Percentiles rank a stretch among this genome's conserved stretches.
Evolutionary conservation across 306 rosid species (phyloP).

Genomic region (Begonia peltatifolia): DNA sequence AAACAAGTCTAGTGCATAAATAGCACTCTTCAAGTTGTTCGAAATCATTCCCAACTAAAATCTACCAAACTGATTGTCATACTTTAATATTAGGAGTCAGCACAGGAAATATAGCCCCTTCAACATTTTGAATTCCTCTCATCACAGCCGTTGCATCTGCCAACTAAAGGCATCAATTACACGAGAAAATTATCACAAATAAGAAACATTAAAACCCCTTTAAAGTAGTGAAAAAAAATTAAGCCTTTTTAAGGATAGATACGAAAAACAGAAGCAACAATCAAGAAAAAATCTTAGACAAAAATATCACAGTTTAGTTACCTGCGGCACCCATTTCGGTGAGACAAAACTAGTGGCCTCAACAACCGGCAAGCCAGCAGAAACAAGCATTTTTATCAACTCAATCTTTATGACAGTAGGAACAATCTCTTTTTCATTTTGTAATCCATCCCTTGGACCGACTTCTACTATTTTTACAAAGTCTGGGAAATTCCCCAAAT

Average conservation of each 20-base stretch:
- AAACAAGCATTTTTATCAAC: conserved; percentile 62
- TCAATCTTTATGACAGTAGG: conserved; percentile 69
- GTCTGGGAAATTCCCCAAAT: conserved; percentile 39
- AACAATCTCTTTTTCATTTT: conserved; percentile 67
- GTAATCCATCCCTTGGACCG: conserved; percentile 89
- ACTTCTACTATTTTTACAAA: conserved; percentile 86
- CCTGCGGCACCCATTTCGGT: conserved; percentile 97
- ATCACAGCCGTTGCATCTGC: no score
- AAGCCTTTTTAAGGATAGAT: no score
- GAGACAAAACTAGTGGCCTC: conserved; percentile 96
- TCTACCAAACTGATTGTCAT: conserved; percentile 14
- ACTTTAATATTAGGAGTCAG: conserved; percentile 62
- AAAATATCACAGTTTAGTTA: conserved; percentile 5
- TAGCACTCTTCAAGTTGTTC: conserved; percentile 6
- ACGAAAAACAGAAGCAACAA: no score
- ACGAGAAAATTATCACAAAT: not conserved
- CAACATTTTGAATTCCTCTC: no score
- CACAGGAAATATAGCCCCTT: no score
- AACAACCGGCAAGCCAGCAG: conserved; percentile 65
- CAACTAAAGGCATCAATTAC: not conserved
- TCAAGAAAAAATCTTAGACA: not conserved
- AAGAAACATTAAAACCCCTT: not conserved
- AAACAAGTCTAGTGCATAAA: conserved; percentile 13
- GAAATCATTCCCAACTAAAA: conserved; percentile 1
- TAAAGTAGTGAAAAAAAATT: no score